These are phyloP conservation scores for Cryptomeria japonica DNA, from an alignment of 75 land plant genomes.

Conservation along the genomic window DNA sequence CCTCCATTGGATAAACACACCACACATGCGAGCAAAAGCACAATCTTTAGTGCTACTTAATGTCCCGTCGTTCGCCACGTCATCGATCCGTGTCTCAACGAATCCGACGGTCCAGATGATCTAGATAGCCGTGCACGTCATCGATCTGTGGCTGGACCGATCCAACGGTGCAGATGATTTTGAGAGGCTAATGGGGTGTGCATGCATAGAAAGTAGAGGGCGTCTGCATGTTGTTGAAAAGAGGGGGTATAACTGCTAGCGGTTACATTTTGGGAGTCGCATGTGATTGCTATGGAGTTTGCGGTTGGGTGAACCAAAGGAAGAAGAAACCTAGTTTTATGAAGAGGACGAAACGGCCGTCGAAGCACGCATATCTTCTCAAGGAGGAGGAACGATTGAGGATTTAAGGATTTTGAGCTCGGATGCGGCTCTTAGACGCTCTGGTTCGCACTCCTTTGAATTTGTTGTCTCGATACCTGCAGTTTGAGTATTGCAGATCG, in stretches of 20 bases:
- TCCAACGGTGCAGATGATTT: background rate
- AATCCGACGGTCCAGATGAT: background rate
- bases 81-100: background rate
- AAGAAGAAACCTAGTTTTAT: slow-evolving; percentile 4
- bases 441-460: background rate
- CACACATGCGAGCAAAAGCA: slow-evolving; percentile 9
- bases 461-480: background rate
- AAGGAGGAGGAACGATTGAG: background rate
- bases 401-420: background rate
- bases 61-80: background rate
- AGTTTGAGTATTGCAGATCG: background rate
- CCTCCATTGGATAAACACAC: background rate
- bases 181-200: background rate
- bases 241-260: background rate
- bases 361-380: background rate
- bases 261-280: background rate
- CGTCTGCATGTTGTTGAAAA: background rate
- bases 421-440: background rate
- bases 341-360: background rate
- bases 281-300: background rate
- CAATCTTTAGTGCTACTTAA: background rate
- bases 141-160: background rate
- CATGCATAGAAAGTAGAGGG: background rate
- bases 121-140: background rate
- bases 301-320: background rate